A percentile compares a stretch with the other conserved stretches of the same genome.
Conservation (phyloP, 148 eudicot genomes). For the Cornus controversa region DNA sequence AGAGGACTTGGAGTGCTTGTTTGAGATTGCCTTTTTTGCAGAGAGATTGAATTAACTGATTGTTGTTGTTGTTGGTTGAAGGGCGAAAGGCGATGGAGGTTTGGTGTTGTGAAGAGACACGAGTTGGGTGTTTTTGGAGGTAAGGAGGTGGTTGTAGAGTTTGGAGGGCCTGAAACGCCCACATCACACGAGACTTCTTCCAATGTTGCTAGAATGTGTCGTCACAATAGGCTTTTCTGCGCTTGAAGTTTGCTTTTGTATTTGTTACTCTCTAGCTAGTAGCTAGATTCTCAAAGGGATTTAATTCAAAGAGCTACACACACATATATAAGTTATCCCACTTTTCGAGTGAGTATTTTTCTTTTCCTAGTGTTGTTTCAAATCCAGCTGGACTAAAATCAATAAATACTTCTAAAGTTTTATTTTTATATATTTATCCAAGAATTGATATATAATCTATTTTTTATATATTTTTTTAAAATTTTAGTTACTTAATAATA, state of each 20-base stretch:
- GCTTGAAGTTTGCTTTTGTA: neutral
- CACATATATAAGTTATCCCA: too few species aligned
- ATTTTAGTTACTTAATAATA: too few species aligned
- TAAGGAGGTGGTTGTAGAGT: constrained; percentile 25
- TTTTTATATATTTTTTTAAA: too few species aligned
- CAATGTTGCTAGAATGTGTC: neutral
- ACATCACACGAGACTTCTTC: constrained; percentile 33
- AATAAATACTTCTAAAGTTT: too few species aligned
- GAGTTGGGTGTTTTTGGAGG: constrained; percentile 22
- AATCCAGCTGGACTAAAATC: too few species aligned
- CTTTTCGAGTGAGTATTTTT: too few species aligned
- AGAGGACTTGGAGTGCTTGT: constrained; percentile 65
- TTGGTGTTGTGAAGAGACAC: constrained; percentile 19
- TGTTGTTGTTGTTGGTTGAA: constrained; percentile 43
- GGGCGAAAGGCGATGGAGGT: constrained; percentile 23
- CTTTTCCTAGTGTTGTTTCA: too few species aligned
- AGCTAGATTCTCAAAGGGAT: neutral
- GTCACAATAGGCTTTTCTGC: neutral
- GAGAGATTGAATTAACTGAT: constrained; percentile 60
- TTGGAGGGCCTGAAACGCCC: constrained; percentile 53
- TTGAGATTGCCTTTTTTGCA: constrained; percentile 62
- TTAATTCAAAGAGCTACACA: too few species aligned
- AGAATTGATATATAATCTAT: too few species aligned
- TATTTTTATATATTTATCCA: too few species aligned
- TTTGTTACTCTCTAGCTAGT: too few species aligned